Evolutionary conservation across 2,329 filamentous ascomycete species (phyloP), one percentile per base, ranked within the genome.

Genomic region (Trichoderma aggressivum): DNA sequence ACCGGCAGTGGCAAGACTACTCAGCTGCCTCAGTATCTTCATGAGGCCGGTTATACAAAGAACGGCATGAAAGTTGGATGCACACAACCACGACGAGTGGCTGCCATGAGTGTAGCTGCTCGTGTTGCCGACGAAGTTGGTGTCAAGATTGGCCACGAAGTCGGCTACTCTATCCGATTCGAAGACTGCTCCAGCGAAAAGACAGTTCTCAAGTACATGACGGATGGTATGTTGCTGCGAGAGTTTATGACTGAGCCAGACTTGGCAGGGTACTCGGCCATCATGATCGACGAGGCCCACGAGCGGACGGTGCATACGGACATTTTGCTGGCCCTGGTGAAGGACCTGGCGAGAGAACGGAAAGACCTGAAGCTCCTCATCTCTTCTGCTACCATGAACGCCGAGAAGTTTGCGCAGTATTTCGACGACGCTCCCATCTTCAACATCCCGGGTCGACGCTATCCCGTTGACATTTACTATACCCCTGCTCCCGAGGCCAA

Each of bases 231-330:
- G 92, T 84, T 98, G 50, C 84, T 98, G 34, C 88, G 94, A 78
- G 94, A 97, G 79, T 92, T 98, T 74, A 89, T 98, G 83, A 95
- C 93, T 0, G 94, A 97, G 77, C 94, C 95, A 0, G 90, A 95
- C 75, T 84, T 98, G 7, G 88, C 89, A 1, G 90, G 89, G 18
- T 98, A 98, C 76, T 92, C 93, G 6, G 93, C 91, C 14, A 82
- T 99, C 73, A 98, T 99, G 91, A 95, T 99, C 70, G 96, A 99
- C 79, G 96, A 99, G 80, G 96, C 96, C 0, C 96, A 99, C 87
- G 96, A 99, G 80, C 87, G 96, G 75, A 97, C 94, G 0, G 87
- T 98, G 0, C 90, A 94, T 67, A 97, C 95, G 0, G 96, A 99
- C 80, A 94, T 99, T 70, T 82, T 98, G 8, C 88, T 97, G 72